Evolutionary conservation across 768 basidiomycete genomes (phyloP).

Genomic region (Tubosaeta sp.): DNA sequence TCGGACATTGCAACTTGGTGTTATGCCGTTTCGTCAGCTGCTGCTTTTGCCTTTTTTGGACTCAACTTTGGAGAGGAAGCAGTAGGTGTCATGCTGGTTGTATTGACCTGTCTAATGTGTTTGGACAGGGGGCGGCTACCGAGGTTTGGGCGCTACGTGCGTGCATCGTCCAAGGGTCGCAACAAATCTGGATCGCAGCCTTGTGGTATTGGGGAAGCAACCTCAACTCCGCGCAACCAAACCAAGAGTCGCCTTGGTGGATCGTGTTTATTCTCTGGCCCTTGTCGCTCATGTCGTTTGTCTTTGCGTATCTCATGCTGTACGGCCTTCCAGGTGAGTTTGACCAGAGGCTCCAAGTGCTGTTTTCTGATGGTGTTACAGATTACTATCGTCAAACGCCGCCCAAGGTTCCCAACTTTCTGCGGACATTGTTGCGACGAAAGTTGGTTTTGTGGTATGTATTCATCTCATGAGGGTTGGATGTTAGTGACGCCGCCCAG

Average conservation of each 20-base stretch:
- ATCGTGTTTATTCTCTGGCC: constrained; percentile 83
- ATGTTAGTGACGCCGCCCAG: constrained; percentile 16
- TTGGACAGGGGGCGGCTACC: constrained; percentile 76
- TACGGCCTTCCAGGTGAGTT: constrained; percentile 77
- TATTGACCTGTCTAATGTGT: constrained; percentile 4
- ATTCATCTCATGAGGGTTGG: neutral
- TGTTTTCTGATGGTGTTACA: constrained; percentile 24
- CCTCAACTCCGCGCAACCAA: constrained; percentile 52
- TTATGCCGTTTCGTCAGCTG: constrained; percentile 90
- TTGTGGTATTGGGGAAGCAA: constrained; percentile 95
- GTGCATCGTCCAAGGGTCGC: constrained; percentile 90
- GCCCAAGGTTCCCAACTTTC: constrained; percentile 91
- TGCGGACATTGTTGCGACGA: constrained; percentile 82
- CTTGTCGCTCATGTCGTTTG: constrained; percentile 64
- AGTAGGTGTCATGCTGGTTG: constrained; percentile 38
- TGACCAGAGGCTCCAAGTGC: neutral
- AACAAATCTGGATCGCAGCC: constrained; percentile 94
- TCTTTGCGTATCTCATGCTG: constrained; percentile 80
- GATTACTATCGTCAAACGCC: constrained; percentile 92
- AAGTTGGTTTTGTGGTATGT: constrained; percentile 82
- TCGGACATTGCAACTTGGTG: constrained; percentile 82
- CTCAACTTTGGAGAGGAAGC: constrained; percentile 98
- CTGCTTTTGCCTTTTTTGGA: constrained; percentile 90
- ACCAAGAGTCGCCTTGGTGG: constrained; percentile 73
- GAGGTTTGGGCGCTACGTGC: constrained; percentile 92